A percentile compares a stretch with the other conserved stretches of the same genome.
phyloP scores from a whole-genome alignment of 2,329 filamentous ascomycete genomes.

The Ophiostoma australiae region DNA sequence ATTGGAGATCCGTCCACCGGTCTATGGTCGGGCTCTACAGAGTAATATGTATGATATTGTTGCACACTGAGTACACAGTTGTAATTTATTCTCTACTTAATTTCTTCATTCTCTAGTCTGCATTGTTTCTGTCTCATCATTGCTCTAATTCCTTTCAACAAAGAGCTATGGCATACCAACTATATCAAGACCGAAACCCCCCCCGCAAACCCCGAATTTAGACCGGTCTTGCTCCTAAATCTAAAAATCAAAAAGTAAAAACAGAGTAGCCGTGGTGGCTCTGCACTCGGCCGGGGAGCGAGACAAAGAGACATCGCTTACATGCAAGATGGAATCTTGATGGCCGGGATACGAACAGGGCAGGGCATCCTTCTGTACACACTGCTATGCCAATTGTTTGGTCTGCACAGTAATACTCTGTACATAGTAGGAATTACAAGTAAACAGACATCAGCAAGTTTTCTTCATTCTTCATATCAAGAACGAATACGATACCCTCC shows the following conservation, averaged over 20 bases:
- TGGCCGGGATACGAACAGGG: constrained; percentile 1
- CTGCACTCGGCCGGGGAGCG: neutral
- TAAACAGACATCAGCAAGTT: neutral
- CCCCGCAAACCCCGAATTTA: neutral
- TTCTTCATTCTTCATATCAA: neutral
- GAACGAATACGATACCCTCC: neutral
- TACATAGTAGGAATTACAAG: no score
- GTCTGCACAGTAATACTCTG: no score
- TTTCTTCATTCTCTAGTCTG: neutral
- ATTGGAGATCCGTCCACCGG: constrained; percentile 1
- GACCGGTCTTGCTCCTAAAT: neutral
- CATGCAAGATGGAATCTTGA: constrained; percentile 9
- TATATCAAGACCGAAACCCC: no score
- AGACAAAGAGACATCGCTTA: neutral
- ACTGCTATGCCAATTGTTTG: no score
- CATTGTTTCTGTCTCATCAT: neutral
- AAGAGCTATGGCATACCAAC: no score
- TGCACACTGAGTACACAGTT: neutral
- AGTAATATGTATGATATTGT: neutral
- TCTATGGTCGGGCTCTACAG: neutral
- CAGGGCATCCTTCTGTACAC: neutral
- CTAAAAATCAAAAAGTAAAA: neutral
- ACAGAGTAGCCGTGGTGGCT: neutral
- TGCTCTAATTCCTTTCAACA: neutral
- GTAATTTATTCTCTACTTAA: neutral